Base-by-base conservation (phyloP, 1,284 basidiomycete genomes). In the Mycosarcoma maydis region DNA sequence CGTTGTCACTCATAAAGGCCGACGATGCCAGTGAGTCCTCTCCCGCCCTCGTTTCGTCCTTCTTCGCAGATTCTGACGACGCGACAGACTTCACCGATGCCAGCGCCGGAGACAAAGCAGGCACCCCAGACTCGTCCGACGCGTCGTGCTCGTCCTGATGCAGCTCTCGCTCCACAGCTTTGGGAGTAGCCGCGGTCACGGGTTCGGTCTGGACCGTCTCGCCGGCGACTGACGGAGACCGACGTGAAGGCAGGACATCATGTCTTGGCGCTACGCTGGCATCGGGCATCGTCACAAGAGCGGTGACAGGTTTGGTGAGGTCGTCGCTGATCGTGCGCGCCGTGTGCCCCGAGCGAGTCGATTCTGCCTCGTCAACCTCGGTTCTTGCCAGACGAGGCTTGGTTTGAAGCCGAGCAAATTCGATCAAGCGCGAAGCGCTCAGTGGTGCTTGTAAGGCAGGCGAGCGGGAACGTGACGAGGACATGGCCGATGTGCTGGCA, bases 401-500 rank as follows among this genome's bases (percentile, higher is more conserved):
- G 3, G 41, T 20, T 13, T 67, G 53, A 3, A 34, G 37, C 45
- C 50, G 41, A 22, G 48, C 52, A 39, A 61, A 58, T 23, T 57
- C 58, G 14, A 51, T 50, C 38, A 72, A n/a, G 11, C 69, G 53
- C 20, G 69, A 58, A 10, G 69, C 58, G 27, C 69, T 72, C 17
- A 59, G n/a, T 11, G 69, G 69, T 2, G 56, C 57, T n/a, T 24
- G 48, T 23, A 72, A 43, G 11, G 36, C 53, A 9, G 58, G 52
- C 29, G 60, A 50, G n/a, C 51, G 57, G 5, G 27, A 23, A 16
- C 41, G 34, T 8, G 51, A 59, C 13, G 47, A 49, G 8, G 55
- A 50, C 3, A 61, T 54, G 10, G 71, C 73, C 22, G 66, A 73
- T 1, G 70, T 64, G 32, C 71, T 73, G 14, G 57, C 66, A 17